Conservation (phyloP, 805 yeast species). For the Kockiozyma suomiensis region DNA sequence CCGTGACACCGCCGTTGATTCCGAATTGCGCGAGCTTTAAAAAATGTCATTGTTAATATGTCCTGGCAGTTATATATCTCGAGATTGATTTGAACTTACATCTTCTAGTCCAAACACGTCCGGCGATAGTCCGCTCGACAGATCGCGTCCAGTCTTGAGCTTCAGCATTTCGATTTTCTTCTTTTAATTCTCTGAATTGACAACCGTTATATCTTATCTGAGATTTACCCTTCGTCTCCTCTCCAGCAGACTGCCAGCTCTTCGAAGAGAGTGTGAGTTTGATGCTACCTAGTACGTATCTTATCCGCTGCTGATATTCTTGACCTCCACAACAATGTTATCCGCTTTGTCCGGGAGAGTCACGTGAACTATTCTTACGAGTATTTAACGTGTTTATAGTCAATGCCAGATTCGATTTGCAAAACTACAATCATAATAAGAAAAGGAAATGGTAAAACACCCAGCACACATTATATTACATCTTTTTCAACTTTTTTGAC, state of each 20-base stretch:
- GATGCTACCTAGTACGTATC: too few relatives aligned
- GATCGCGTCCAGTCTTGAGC: constrained; percentile 33
- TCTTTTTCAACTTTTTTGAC: background rate
- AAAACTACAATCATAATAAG: background rate
- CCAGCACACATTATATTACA: constrained; percentile 8
- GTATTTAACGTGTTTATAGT: background rate
- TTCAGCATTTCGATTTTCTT: constrained; percentile 11
- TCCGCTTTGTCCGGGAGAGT: background rate
- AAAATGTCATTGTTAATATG: too few relatives aligned
- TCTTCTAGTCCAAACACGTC: constrained; percentile 40
- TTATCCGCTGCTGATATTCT: too few relatives aligned
- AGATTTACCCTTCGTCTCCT: too few relatives aligned
- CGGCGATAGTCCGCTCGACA: constrained; percentile 41
- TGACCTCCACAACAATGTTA: too few relatives aligned
- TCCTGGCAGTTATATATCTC: too few relatives aligned
- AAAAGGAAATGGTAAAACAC: background rate
- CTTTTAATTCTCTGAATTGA: too few relatives aligned
- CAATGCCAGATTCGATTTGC: background rate
- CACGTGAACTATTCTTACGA: background rate
- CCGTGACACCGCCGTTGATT: constrained; percentile 62
- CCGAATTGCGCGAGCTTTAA: constrained; percentile 52
- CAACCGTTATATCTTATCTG: too few relatives aligned
- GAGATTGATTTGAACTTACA: constrained; percentile 36
- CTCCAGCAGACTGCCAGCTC: too few relatives aligned
- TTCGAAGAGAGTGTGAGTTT: too few relatives aligned